These are phyloP conservation scores for Solanum bulbocastanum DNA, from an alignment of 257 asterid species.

Conservation along the genomic window DNA sequence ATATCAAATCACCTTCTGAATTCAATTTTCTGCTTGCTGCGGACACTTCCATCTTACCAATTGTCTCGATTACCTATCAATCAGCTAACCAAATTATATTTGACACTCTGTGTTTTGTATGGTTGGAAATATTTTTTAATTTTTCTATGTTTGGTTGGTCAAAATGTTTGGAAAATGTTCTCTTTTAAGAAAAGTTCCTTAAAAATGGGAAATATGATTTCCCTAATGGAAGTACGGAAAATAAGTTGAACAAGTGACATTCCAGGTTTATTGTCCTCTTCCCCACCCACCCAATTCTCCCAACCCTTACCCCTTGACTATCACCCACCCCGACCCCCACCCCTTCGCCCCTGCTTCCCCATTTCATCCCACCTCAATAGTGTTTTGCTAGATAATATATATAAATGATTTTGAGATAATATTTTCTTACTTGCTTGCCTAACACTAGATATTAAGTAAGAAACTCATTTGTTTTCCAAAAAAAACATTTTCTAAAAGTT, in stretches of 20 bases:
- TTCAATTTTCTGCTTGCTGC: background rate
- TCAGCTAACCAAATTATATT: background rate
- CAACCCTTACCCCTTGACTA: background rate
- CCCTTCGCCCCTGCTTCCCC: background rate
- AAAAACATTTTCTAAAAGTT: too few species aligned
- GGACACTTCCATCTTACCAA: background rate
- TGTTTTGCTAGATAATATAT: background rate
- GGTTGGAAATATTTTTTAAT: background rate
- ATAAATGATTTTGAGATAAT: background rate
- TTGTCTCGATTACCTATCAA: background rate
- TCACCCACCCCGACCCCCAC: too few species aligned
- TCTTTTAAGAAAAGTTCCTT: background rate
- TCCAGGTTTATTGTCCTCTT: background rate
- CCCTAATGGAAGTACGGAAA: background rate
- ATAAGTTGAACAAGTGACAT: background rate
- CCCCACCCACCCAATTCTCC: background rate
- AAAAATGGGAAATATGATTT: background rate
- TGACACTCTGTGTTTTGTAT: background rate
- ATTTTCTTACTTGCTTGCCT: background rate
- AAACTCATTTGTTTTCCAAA: too few species aligned
- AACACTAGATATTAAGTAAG: too few species aligned
- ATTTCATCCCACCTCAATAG: background rate
- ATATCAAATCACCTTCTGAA: background rate
- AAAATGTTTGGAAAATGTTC: background rate
- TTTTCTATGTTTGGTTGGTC: background rate